Conservation (phyloP, 2,329 filamentous ascomycete species). For the Thyridium curvatum region DNA sequence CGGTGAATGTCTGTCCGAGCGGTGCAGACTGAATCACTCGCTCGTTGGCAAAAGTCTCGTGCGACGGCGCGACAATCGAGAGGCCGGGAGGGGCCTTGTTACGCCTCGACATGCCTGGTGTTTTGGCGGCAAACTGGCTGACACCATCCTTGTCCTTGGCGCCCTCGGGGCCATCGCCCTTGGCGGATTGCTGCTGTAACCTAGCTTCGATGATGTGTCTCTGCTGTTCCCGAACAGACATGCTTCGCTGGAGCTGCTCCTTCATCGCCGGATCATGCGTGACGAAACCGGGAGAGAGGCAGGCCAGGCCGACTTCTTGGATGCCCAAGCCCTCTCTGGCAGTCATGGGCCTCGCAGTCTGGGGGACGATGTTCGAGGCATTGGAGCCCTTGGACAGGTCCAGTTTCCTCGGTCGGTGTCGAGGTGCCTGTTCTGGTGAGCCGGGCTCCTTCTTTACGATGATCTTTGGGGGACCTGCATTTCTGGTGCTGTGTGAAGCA, state of each 20-base stretch:
- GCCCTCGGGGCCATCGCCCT: conserved; percentile 58
- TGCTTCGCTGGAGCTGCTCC: conserved; percentile 88
- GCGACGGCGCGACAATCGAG: conserved; percentile 90
- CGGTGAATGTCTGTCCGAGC: conserved; percentile 90
- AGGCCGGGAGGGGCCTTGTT: conserved; percentile 82
- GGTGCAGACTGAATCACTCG: conserved; percentile 95
- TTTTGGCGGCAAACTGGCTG: conserved; percentile 55
- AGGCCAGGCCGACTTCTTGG: conserved; percentile 89
- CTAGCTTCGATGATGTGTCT: conserved; percentile 90
- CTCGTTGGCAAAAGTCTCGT: conserved; percentile 87
- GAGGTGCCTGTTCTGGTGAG: conserved; percentile 72
- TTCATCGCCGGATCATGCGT: conserved; percentile 96
- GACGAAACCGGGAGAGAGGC: conserved; percentile 89
- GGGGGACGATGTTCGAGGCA: conserved; percentile 43
- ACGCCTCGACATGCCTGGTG: conserved; percentile 65
- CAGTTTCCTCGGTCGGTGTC: conserved; percentile 70
- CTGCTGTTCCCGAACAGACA: conserved; percentile 90
- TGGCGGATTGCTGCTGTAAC: conserved; percentile 80
- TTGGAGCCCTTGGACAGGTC: conserved; percentile 64
- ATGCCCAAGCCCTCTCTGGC: conserved; percentile 74
- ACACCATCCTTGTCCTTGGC: conserved; percentile 44
- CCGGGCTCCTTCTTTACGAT: conserved; percentile 95
- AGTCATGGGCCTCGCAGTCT: conserved; percentile 68
- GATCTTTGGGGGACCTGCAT: conserved; percentile 63
- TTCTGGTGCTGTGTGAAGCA: conserved; percentile 35